A percentile compares a stretch with the other conserved stretches of the same genome.
Evolutionary conservation across 257 asterid genomes (phyloP).

Genomic region (Gardenia jasminoides): DNA sequence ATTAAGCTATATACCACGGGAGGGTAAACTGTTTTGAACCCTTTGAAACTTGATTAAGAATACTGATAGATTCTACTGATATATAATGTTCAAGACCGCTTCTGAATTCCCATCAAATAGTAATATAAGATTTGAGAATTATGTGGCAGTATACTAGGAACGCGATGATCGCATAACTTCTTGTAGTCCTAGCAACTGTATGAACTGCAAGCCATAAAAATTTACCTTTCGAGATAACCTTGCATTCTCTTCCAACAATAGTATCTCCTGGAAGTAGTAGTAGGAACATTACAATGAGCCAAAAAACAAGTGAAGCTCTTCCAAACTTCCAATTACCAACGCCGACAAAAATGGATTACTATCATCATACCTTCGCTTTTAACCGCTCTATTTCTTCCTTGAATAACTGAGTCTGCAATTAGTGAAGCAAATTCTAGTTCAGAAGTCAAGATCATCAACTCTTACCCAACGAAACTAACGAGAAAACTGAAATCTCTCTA

Average conservation of each 20-base stretch:
- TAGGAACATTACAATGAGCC: neutral
- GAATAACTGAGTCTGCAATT: conserved; percentile 30
- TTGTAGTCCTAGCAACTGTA: neutral
- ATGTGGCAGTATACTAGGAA: neutral
- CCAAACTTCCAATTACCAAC: neutral
- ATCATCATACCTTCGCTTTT: conserved; percentile 31
- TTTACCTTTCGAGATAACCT: conserved; percentile 28
- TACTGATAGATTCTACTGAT: neutral
- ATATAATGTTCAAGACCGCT: no score
- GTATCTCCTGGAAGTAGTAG: neutral
- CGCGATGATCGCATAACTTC: neutral
- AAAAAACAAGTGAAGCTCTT: neutral
- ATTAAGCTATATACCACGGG: no score
- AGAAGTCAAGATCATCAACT: neutral
- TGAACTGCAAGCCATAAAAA: neutral
- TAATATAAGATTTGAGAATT: neutral
- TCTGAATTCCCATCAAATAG: neutral
- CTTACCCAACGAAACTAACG: neutral
- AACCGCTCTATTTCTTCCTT: conserved; percentile 29
- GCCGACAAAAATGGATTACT: neutral
- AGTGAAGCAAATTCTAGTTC: neutral
- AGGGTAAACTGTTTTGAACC: no score
- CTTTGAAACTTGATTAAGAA: neutral
- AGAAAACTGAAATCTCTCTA: neutral
- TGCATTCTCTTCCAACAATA: conserved; percentile 33